A percentile compares a stretch with the other conserved stretches of the same genome.
Conservation (phyloP, 768 basidiomycete species). For the Favolaschia claudopus region DNA sequence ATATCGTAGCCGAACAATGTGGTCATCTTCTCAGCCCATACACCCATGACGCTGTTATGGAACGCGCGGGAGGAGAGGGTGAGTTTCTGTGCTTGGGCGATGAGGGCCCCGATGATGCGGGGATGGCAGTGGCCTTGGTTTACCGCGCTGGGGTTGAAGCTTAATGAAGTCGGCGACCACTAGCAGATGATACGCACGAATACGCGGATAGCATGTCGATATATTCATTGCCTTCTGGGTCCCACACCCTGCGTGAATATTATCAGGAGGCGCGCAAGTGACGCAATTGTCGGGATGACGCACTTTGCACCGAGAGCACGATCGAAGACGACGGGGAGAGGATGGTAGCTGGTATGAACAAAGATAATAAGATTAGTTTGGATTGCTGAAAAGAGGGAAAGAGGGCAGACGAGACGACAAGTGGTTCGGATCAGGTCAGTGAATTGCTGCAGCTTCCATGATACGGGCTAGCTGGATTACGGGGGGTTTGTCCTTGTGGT, state of each 20-base stretch:
- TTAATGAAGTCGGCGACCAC: not conserved
- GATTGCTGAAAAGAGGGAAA: slow-evolving; percentile 30
- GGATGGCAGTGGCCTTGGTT: slow-evolving; percentile 98
- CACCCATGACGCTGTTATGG: slow-evolving; percentile 91
- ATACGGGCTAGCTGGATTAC: slow-evolving; percentile 20
- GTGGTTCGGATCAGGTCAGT: slow-evolving; percentile 16
- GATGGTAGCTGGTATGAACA: slow-evolving; percentile 85
- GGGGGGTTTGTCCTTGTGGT: slow-evolving; percentile 35
- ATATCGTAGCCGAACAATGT: slow-evolving; percentile 85
- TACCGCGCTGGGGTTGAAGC: slow-evolving; percentile 64
- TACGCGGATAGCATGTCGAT: slow-evolving; percentile 99
- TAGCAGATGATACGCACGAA: slow-evolving; percentile 64
- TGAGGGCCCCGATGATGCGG: slow-evolving; percentile 79
- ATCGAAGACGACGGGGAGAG: slow-evolving; percentile 94
- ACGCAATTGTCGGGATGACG: slow-evolving; percentile 40
- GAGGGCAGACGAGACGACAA: slow-evolving; percentile 29
- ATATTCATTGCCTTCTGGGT: slow-evolving; percentile 94
- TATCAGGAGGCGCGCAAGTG: slow-evolving; percentile 25
- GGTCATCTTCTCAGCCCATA: slow-evolving; percentile 87
- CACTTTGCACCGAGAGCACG: slow-evolving; percentile 89
- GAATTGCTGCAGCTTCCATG: slow-evolving; percentile 13
- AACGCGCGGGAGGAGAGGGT: slow-evolving; percentile 97
- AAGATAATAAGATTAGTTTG: slow-evolving; percentile 52
- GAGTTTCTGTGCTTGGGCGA: slow-evolving; percentile 86
- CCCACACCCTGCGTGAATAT: slow-evolving; percentile 73